These are phyloP conservation scores for Podosphaera fusca DNA, from an alignment of 2,329 filamentous ascomycete genomes.

Conservation along the genomic window DNA sequence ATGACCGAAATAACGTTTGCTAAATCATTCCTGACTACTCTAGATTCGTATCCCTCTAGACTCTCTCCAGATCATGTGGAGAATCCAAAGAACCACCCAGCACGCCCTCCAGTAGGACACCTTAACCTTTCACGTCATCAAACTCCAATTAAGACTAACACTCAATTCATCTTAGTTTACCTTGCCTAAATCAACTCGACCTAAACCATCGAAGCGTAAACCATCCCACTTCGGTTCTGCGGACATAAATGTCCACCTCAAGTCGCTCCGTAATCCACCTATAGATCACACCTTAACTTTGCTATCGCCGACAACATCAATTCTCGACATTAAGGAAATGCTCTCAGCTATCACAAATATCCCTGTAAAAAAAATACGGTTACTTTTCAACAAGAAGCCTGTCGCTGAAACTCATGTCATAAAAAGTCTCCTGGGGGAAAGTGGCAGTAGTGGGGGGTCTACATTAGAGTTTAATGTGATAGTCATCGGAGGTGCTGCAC, in stretches of 20 bases:
- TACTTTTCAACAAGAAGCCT: conserved; percentile 75
- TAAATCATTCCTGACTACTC: conserved; percentile 54
- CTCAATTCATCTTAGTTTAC: conserved; percentile 30
- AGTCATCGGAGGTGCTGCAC: conserved; percentile 51
- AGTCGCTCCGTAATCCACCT: conserved; percentile 54
- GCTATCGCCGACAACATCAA: conserved; percentile 42
- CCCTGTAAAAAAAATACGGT: conserved; percentile 56
- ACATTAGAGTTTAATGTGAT: conserved; percentile 64
- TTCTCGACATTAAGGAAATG: conserved; percentile 54
- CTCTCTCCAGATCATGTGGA: conserved; percentile 78
- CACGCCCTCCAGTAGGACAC: conserved; percentile 46
- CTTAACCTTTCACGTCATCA: not conserved
- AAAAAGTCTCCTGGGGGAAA: conserved; percentile 36
- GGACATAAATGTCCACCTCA: conserved; percentile 36
- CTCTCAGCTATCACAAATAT: conserved; percentile 41
- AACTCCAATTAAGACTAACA: not conserved
- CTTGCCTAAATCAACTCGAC: conserved; percentile 41
- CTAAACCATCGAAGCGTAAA: conserved; percentile 24
- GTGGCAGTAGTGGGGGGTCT: conserved; percentile 24
- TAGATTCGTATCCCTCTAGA: conserved; percentile 60
- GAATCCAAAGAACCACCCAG: conserved; percentile 56
- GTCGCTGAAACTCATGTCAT: conserved; percentile 55
- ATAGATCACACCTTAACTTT: conserved; percentile 43
- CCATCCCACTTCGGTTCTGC: conserved; percentile 29
- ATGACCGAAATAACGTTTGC: conserved; percentile 78